Evolutionary conservation across 495 filamentous ascomycete genomes (phyloP).

Genomic region (Penicillium riverlandense): DNA sequence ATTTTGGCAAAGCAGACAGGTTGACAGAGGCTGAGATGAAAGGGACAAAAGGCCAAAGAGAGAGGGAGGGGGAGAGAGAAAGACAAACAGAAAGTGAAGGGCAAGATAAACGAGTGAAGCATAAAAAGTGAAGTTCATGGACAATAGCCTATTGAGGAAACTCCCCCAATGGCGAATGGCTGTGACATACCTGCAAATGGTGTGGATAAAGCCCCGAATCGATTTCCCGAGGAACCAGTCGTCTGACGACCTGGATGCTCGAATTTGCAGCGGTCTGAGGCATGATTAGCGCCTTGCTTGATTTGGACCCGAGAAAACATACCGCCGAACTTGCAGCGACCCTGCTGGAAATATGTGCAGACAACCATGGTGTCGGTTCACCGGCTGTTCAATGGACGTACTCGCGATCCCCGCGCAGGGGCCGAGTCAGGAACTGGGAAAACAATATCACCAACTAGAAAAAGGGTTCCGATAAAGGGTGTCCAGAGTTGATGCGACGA

Average conservation of each 20-base stretch:
- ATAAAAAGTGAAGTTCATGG: too few relatives aligned
- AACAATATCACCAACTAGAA: too few relatives aligned
- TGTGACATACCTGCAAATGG: constrained; percentile 30
- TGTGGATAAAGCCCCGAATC: constrained; percentile 34
- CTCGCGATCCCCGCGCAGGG: too few relatives aligned
- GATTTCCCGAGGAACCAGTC: constrained; percentile 26
- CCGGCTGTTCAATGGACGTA: too few relatives aligned
- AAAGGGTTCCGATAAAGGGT: too few relatives aligned
- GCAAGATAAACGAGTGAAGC: too few relatives aligned
- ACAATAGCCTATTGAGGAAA: too few relatives aligned
- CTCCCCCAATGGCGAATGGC: too few relatives aligned
- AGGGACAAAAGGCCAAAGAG: not conserved
- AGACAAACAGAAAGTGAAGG: too few relatives aligned
- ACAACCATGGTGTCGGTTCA: constrained; percentile 40
- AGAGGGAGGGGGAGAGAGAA: not conserved
- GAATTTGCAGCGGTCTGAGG: constrained; percentile 44
- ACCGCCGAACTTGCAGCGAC: constrained; percentile 65
- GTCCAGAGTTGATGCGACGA: too few relatives aligned
- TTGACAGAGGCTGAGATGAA: not conserved
- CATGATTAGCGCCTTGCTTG: constrained; percentile 5
- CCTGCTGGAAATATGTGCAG: constrained; percentile 67
- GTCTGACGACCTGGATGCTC: constrained; percentile 43
- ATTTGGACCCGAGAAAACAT: constrained; percentile 4
- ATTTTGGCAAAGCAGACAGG: not conserved
- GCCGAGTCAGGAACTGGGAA: too few relatives aligned